Conservation (phyloP, 345 rosid genomes). For the Hibiscus trionum region DNA sequence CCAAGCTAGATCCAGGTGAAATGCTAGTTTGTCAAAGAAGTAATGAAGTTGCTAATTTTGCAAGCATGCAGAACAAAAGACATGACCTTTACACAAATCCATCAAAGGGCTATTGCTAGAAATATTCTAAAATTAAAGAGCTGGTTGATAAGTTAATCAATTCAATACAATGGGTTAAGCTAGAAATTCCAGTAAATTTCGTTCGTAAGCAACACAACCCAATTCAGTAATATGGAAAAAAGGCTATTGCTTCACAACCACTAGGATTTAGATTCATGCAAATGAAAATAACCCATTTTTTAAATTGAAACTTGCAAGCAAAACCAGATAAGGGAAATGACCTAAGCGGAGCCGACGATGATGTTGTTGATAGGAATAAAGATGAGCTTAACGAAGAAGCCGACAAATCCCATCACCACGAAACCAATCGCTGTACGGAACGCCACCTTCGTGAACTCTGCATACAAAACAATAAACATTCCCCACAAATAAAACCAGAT, state of each 20-base stretch:
- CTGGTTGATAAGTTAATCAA: not conserved
- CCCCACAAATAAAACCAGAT: no score
- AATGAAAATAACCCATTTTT: not conserved
- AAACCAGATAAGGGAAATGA: not conserved
- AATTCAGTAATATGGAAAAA: not conserved
- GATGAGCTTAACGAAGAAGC: conserved; percentile 71
- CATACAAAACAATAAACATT: not conserved
- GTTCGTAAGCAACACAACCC: not conserved
- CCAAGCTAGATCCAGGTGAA: no score
- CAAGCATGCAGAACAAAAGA: no score
- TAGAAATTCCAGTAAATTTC: not conserved
- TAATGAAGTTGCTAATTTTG: no score
- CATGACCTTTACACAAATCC: no score
- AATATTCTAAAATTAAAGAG: no score
- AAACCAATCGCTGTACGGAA: conserved; percentile 79
- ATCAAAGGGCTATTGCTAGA: no score
- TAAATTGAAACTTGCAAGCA: not conserved
- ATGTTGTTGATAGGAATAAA: conserved; percentile 90
- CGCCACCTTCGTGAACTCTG: conserved; percentile 71
- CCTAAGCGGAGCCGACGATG: conserved; percentile 66
- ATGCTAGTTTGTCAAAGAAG: no score
- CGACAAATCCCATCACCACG: conserved; percentile 85
- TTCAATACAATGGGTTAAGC: not conserved
- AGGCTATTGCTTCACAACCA: not conserved
- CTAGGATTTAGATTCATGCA: not conserved